A percentile compares a stretch with the other conserved stretches of the same genome.
phyloP scores from a whole-genome alignment of 2,329 filamentous ascomycete species.

The Colletotrichum sp. region DNA sequence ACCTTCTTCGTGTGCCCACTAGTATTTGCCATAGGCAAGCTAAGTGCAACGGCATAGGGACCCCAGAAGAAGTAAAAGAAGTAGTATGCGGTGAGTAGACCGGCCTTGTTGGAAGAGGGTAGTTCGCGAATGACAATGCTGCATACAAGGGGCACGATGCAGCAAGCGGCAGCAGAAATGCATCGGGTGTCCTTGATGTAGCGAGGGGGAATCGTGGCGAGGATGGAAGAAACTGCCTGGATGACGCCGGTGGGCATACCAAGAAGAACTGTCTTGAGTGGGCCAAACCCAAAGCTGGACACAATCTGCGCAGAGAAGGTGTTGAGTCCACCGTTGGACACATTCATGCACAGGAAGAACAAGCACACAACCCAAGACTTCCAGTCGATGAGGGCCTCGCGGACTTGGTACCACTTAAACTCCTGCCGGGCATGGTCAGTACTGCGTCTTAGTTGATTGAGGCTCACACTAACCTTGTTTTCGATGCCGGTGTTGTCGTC shows the following conservation, averaged over 20 bases:
- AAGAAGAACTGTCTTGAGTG: conserved; percentile 41
- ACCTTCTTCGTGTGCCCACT: conserved; percentile 28
- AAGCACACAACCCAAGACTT: conserved; percentile 34
- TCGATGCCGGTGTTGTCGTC: conserved; percentile 39
- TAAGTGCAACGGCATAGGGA: conserved; percentile 22
- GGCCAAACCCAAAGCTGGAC: conserved; percentile 54
- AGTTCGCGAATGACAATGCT: conserved; percentile 15
- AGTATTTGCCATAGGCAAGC: conserved; percentile 28
- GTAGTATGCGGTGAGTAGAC: conserved; percentile 22
- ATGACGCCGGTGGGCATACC: background rate
- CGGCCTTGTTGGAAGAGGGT: conserved; percentile 44
- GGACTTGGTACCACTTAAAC: conserved; percentile 31
- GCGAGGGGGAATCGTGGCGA: conserved; percentile 8
- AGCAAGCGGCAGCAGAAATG: conserved; percentile 9
- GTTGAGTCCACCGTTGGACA: conserved; percentile 33
- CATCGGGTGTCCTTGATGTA: conserved; percentile 19
- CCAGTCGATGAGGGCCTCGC: conserved; percentile 34
- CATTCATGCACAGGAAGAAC: conserved; percentile 28
- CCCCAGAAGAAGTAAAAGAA: conserved; percentile 31
- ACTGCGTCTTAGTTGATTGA: background rate
- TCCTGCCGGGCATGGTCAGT: conserved; percentile 5
- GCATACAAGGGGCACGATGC: conserved; percentile 14
- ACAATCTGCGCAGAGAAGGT: conserved; percentile 57
- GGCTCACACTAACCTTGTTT: conserved; percentile 21
- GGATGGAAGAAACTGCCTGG: background rate